Base-by-base conservation (phyloP, 1,284 basidiomycete genomes). In the Ceratobasidium sp. region DNA sequence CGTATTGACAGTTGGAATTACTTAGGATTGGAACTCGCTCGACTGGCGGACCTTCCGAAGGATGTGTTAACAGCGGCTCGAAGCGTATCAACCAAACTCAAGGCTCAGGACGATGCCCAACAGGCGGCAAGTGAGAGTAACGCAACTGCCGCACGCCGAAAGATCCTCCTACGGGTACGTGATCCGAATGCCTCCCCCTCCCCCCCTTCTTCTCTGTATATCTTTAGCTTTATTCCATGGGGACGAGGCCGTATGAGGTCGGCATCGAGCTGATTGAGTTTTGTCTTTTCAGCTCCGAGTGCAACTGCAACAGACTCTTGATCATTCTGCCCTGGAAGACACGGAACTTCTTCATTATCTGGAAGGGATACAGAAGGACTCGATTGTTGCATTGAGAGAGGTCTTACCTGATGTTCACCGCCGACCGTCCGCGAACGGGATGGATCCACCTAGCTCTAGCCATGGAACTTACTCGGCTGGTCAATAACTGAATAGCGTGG, bases 1-100 rank as follows among this genome's bases (percentile, higher is more conserved):
- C 15, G 17, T 24, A 33, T 60, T 31, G 45, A n/a, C 29, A 4
- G 6, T 41, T 41, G 11, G 36, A 41, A 41, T n/a, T 15, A 19
- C 33, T 5, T 74, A 92, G 95, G 96, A 1, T 84, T 98, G 11
- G 93, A 96, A 78, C 87, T 97, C 29, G 95, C 95, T 17, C 88
- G 89, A 59, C 86, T 96, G 0, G 95, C 94, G 0, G 92, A 95
- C 79, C 84, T 98, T 0, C 95, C 96, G 0, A 78, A 81, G 0
- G 87, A 91, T 57, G 89, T 95, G 7, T 80, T 95, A 59, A 77
- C 79, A 1, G 90, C 91, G 80, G 91, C 88, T 6, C 86, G 83
- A 74, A 84, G 88, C 73, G 88, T 95, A 0, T 88, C 94, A 0
- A 83, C 84, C 14, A 84, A 84, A 22, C 86, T 97, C 7, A 84